Base-by-base conservation (phyloP, 305 asterid genomes). In the Ilex paraguariensis region DNA sequence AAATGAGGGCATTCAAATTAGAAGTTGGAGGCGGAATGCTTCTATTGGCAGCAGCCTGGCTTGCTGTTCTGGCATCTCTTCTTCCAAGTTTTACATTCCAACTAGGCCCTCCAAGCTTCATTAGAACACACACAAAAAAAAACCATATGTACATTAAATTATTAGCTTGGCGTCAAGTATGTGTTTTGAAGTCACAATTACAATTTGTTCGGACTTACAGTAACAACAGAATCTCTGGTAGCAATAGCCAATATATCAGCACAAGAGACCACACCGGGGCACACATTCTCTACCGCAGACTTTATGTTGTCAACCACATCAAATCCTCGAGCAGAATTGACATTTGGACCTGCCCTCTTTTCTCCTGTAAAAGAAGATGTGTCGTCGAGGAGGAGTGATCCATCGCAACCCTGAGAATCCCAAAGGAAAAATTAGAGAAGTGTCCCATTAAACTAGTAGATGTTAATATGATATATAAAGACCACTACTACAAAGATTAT, bases 1-100 rank as follows among this genome's bases (percentile, higher is more conserved):
- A 82, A 63, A 81, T 62, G 46, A 91, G 87, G 73, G 79, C 75
- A 53, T 74, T 86, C 40, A 91, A 89, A 57, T 86, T 88, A 5
- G 87, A 74, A n/a, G 93, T 86, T 8, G 96, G 96, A 31, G 84
- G 82, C 56, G 98, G 96, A 64, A 91, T 84, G 74, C 83, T 76
- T 17, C 68, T 84, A 69, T 91, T 88, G 8, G 98, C 98, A 33
- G 93, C 95, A 3, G 83, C 54, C 6, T 66, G 75, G 84, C 95
- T 91, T 14, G 98, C 87, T 7, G 91, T 87, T 61, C 77, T 86
- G 0, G 95, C 84, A 61, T 91, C 97, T 73, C 93, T 74, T 73
- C 97, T 74, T 60, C 97, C 97, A 0, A 91, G 72, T 57, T 84
- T 81, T 60, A 91, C 98, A 4, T 81, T 56, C 95, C 95, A 91